Evolutionary conservation across 371 early-diverging fungal genomes (phyloP), one percentile per base, ranked within the genome.

Genomic region (Mucor racemosus): DNA sequence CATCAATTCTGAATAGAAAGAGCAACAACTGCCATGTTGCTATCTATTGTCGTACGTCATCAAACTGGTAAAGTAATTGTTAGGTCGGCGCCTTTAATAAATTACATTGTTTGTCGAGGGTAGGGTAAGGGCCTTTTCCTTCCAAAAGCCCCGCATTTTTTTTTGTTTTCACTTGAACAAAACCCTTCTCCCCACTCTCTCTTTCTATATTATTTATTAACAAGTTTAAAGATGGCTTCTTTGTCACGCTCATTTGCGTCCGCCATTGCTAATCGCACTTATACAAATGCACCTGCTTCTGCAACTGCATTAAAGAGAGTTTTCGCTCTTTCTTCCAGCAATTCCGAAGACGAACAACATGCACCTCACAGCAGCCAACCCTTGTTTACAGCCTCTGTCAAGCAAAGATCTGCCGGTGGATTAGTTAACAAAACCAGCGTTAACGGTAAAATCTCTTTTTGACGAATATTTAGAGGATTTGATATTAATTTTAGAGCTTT

Each of bases 181-280:
- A 61, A 9, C 35, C 55, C 15, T 50, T 50, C 62, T 67, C 64
- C 55, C 68, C 64, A 40, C 68, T 44, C 68, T 68, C 31, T 50
- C n/a, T 33, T 54, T 48, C 26, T 35, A 34, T 39, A 38, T 54
- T 21, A 26, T 50, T 50, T 48, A 48, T 48, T 41, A 41, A 38
- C 35, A 55, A 59, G 33, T 58, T 40, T 7, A 70, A 70, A 63
- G 26, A 81, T 79, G 81, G 81, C 81, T 64, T 74, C 81, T 21
- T 76, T 84, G 70, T 72, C 81, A 65, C 84, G 84, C 66, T 62
- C 79, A 64, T 75, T 80, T 74, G 79, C 77, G 66, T 77, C 80
- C 63, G 69, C 76, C 61, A 69, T 84, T 54, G 77, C 69, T 64
- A 77, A 78, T 66, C 84, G 84, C 60, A 74, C 79, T 31, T 79